phyloP scores from a whole-genome alignment of 2,329 filamentous ascomycete species.

The Colletotrichum cereale region DNA sequence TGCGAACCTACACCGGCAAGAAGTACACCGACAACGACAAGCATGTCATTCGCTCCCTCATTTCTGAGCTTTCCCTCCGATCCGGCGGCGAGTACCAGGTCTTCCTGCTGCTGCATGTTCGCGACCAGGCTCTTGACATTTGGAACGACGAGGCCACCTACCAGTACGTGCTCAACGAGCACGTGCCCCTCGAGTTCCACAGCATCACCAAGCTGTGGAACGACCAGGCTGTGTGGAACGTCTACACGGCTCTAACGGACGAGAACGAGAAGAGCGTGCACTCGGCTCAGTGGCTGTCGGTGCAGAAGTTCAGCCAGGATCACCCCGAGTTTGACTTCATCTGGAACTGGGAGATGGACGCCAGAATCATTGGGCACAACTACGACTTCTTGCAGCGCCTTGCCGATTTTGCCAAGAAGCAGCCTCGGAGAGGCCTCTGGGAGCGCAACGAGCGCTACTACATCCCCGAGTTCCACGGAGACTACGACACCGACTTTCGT shows the following conservation, averaged over 20 bases:
- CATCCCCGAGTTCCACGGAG: slow-evolving; percentile 76
- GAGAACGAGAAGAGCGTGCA: slow-evolving; percentile 66
- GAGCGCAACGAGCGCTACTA: slow-evolving; percentile 80
- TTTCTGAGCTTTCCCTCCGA: slow-evolving; percentile 80
- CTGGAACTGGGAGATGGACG: slow-evolving; percentile 92
- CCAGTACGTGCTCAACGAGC: slow-evolving; percentile 68
- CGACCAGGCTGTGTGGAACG: slow-evolving; percentile 77
- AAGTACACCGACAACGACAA: slow-evolving; percentile 83
- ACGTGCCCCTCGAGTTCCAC: slow-evolving; percentile 77
- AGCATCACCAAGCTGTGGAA: slow-evolving; percentile 82
- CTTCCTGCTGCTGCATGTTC: slow-evolving; percentile 84
- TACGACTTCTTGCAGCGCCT: slow-evolving; percentile 82
- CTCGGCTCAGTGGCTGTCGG: slow-evolving; percentile 75
- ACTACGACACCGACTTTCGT: slow-evolving; percentile 76
- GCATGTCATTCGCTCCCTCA: slow-evolving; percentile 81
- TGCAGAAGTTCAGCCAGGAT: slow-evolving; percentile 81
- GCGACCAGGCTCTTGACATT: slow-evolving; percentile 69
- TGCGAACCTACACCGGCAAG: slow-evolving; percentile 82
- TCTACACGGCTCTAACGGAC: slow-evolving; percentile 82
- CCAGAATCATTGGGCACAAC: slow-evolving; percentile 82
- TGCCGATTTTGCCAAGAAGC: slow-evolving; percentile 71
- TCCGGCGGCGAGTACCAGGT: slow-evolving; percentile 86
- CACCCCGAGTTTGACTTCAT: slow-evolving; percentile 85
- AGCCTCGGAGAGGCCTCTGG: slow-evolving; percentile 80
- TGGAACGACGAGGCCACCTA: slow-evolving; percentile 72